Evolutionary conservation across 1,284 basidiomycete genomes (phyloP).

Genomic region (Rhodotorula mucilaginosa): DNA sequence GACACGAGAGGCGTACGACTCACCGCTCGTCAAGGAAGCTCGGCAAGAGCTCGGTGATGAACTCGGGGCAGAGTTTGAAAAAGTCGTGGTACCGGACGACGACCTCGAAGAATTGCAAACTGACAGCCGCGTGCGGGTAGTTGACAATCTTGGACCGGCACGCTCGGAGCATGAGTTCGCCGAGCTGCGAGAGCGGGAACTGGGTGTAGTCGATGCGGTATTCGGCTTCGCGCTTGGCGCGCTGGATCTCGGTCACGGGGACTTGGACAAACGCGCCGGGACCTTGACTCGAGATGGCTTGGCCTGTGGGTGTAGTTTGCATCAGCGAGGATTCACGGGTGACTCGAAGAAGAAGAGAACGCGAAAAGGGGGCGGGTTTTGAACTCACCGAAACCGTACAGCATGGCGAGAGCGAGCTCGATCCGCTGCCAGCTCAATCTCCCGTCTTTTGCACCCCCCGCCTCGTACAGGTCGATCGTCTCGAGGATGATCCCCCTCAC

Average conservation of each 20-base stretch:
- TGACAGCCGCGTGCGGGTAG: slow-evolving; percentile 84
- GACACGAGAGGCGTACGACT: neutral
- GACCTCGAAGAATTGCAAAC: slow-evolving; percentile 91
- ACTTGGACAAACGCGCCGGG: slow-evolving; percentile 40
- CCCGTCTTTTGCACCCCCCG: slow-evolving; percentile 57
- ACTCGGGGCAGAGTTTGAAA: slow-evolving; percentile 86
- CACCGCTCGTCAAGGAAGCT: slow-evolving; percentile 82
- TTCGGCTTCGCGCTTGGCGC: slow-evolving; percentile 35
- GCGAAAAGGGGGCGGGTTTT: too few relatives aligned
- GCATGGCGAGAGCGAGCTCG: slow-evolving; percentile 85
- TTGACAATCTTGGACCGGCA: slow-evolving; percentile 77
- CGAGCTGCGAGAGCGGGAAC: slow-evolving; percentile 83
- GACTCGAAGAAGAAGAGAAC: neutral
- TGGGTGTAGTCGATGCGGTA: slow-evolving; percentile 69
- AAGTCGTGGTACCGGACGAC: slow-evolving; percentile 90
- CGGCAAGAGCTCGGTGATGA: slow-evolving; percentile 79
- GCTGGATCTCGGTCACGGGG: slow-evolving; percentile 34
- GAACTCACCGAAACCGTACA: slow-evolving; percentile 64
- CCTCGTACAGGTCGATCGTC: slow-evolving; percentile 58
- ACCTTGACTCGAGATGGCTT: slow-evolving; percentile 34
- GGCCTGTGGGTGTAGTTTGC: slow-evolving; percentile 12
- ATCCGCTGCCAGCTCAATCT: slow-evolving; percentile 85
- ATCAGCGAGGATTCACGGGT: neutral
- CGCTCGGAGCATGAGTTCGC: slow-evolving; percentile 81
- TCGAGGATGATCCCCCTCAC: slow-evolving; percentile 68